A percentile compares a stretch with the other conserved stretches of the same genome.
Evolutionary conservation across 2,329 filamentous ascomycete species (phyloP).

Genomic region (Penicillium corylophilum): DNA sequence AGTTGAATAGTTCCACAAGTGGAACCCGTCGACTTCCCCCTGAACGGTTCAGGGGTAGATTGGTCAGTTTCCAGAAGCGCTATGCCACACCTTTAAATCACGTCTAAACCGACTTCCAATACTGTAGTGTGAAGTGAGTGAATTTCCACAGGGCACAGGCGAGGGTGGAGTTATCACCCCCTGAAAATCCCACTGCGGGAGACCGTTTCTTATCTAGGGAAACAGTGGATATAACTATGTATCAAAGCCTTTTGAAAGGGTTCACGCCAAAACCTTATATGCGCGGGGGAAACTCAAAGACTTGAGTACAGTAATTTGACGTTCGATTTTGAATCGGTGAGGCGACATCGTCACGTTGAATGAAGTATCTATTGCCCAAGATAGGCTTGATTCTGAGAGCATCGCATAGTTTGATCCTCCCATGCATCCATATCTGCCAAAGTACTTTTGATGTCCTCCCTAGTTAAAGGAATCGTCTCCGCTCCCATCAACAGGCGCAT

Average conservation of each 20-base stretch:
- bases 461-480: constrained; percentile 13
- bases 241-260: background rate
- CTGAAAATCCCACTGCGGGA: constrained; percentile 3
- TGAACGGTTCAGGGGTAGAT: background rate
- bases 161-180: background rate
- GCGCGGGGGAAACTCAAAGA: background rate
- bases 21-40: background rate
- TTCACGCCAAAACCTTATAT: background rate
- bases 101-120: background rate
- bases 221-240: background rate
- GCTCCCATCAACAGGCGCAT: constrained; percentile 15
- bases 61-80: background rate
- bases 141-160: background rate
- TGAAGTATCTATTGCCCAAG: background rate
- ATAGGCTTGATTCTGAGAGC: constrained; percentile 3
- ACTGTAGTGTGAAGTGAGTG: background rate
- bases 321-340: background rate
- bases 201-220: background rate
- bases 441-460: constrained; percentile 10
- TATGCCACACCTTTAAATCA: background rate
- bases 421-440: constrained; percentile 9
- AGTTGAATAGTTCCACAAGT: constrained; percentile 12
- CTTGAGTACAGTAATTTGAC: background rate
- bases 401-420: constrained; percentile 9
- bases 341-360: background rate